phyloP scores from a whole-genome alignment of 225 moss, liverwort and hornwort species.

The Pseudoscleropodium purum region DNA sequence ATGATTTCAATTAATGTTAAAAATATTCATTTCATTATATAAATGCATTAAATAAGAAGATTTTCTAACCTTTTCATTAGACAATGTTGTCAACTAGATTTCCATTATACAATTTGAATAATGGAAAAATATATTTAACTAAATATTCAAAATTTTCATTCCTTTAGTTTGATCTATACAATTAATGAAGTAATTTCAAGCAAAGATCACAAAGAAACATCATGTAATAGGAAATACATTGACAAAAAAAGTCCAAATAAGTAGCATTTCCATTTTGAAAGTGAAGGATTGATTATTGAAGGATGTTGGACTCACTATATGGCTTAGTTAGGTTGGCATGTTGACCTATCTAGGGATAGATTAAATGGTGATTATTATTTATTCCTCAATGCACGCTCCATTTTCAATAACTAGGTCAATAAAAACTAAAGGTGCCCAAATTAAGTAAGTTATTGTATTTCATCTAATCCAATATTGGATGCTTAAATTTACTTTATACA shows the following conservation, averaged over 20 bases:
- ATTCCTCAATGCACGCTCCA: no score
- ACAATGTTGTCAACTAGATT: neutral
- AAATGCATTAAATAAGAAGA: neutral
- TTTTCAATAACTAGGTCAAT: no score
- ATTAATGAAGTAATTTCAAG: neutral
- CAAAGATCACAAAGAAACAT: rapidly evolving
- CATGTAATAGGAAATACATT: neutral
- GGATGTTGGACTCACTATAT: no score
- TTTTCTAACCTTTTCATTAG: neutral
- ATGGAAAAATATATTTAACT: neutral
- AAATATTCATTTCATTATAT: neutral
- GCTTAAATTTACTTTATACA: no score
- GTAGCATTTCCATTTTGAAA: no score
- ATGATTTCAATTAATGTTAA: neutral
- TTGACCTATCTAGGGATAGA: no score
- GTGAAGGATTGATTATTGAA: no score
- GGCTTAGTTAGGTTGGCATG: no score
- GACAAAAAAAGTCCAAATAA: neutral
- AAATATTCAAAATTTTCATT: neutral
- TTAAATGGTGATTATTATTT: no score
- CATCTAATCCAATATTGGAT: no score
- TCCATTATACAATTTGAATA: neutral
- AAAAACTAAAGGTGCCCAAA: no score
- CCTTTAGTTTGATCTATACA: neutral
- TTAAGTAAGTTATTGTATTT: no score